Percentiles rank a stretch among this genome's conserved stretches.
Conservation (phyloP, 148 eudicot genomes). For the Rhododendron vialii region DNA sequence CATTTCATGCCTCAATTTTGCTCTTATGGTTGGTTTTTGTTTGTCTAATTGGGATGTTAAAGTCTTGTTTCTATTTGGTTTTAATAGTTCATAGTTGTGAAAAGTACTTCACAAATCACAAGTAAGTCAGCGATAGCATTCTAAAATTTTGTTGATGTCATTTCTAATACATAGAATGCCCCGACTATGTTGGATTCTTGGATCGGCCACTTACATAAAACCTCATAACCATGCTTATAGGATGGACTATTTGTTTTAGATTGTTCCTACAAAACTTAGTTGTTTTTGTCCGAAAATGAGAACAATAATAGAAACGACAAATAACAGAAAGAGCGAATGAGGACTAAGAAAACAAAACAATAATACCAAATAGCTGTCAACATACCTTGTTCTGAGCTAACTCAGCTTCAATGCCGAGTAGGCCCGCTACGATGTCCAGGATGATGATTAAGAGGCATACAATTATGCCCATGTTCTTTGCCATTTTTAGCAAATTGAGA, state of each 20-base stretch:
- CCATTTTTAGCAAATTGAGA: slow-evolving; percentile 28
- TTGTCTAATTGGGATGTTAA: neutral
- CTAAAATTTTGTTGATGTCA: neutral
- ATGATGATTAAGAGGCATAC: slow-evolving; percentile 60
- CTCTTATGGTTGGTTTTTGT: neutral
- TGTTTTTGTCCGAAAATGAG: neutral
- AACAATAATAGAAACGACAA: neutral
- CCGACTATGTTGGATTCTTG: neutral
- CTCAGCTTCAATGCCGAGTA: slow-evolving; percentile 87
- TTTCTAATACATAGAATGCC: neutral
- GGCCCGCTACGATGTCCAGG: slow-evolving; percentile 74
- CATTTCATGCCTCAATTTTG: too few species aligned
- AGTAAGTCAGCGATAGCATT: neutral
- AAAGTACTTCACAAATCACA: too few species aligned
- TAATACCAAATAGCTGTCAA: neutral
- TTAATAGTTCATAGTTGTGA: too few species aligned
- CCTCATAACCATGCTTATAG: neutral
- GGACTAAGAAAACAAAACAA: neutral
- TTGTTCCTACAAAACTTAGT: neutral
- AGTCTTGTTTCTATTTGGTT: too few species aligned
- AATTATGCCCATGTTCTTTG: slow-evolving; percentile 33
- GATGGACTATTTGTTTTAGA: neutral
- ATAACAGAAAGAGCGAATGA: neutral
- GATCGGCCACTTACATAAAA: neutral
- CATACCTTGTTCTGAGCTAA: slow-evolving; percentile 46